A percentile compares a stretch with the other conserved stretches of the same genome.
Conservation (phyloP, 345 rosid genomes). For the Euphorbia peplus region DNA sequence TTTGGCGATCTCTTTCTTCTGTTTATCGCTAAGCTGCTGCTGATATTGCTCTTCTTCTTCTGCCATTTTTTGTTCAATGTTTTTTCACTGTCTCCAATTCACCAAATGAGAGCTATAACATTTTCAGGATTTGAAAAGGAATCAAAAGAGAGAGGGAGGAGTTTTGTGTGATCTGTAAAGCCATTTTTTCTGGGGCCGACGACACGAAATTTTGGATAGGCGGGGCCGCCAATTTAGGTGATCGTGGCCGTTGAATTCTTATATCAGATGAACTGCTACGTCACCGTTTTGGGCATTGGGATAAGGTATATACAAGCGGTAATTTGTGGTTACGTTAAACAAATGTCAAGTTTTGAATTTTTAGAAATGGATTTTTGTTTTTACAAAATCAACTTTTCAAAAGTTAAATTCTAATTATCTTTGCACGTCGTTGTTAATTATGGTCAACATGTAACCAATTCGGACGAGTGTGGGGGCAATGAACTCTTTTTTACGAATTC, state of each 20-base stretch:
- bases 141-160: conserved; percentile 13
- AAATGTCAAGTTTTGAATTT: too few relatives aligned
- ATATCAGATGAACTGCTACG: not conserved
- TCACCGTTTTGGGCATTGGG: not conserved
- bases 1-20: conserved; percentile 94
- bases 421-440: too few relatives aligned
- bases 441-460: too few relatives aligned
- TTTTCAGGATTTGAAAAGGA: conserved; percentile 7
- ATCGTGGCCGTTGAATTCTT: conserved; percentile 31
- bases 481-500: too few relatives aligned
- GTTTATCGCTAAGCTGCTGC: conserved; percentile 55
- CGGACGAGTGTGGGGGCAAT: too few relatives aligned
- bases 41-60: conserved; percentile 55
- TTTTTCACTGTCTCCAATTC: conserved; percentile 12
- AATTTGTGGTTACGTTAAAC: too few relatives aligned
- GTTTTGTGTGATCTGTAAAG: conserved; percentile 28
- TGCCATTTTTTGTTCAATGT: conserved; percentile 40
- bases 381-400: too few relatives aligned
- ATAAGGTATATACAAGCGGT: too few relatives aligned
- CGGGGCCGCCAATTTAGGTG: conserved; percentile 9
- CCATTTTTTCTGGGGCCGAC: not conserved
- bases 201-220: conserved; percentile 16
- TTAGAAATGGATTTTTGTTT: too few relatives aligned
- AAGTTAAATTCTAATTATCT: too few relatives aligned
- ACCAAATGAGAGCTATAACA: not conserved